A percentile compares a stretch with the other conserved stretches of the same genome.
Evolutionary conservation across 2,329 filamentous ascomycete species (phyloP).

Genomic region (Arthrobotrys iridis): DNA sequence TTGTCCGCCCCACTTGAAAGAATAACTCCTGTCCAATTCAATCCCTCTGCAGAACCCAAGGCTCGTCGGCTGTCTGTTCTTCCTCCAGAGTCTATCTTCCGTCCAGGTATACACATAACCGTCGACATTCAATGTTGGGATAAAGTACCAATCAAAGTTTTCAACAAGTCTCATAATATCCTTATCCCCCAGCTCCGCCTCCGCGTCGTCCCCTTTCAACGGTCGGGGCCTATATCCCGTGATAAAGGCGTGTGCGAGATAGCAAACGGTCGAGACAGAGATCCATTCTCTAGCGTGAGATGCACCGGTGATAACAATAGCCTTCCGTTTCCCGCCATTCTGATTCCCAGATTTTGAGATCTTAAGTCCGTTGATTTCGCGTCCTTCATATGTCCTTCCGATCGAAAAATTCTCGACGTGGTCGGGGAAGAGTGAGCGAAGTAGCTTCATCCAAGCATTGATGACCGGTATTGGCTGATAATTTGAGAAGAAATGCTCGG

Average conservation of each 20-base stretch:
- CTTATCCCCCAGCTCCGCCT: constrained; percentile 35
- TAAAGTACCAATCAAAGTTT: constrained; percentile 85
- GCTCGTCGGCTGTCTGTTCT: constrained; percentile 85
- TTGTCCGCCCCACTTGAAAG: constrained; percentile 81
- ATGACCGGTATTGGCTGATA: constrained; percentile 90
- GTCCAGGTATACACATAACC: constrained; percentile 96
- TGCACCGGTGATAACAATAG: constrained; percentile 82
- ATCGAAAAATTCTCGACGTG: constrained; percentile 78
- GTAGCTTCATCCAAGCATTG: constrained; percentile 87
- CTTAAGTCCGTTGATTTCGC: constrained; percentile 82
- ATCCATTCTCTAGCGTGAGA: constrained; percentile 98
- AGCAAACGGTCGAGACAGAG: constrained; percentile 87
- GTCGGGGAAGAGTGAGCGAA: constrained; percentile 88
- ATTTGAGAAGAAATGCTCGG: constrained; percentile 81
- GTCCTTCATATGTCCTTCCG: constrained; percentile 86
- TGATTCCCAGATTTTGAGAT: constrained; percentile 64
- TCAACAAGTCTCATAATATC: constrained; percentile 79
- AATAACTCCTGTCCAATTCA: constrained; percentile 87
- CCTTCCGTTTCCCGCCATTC: constrained; percentile 68
- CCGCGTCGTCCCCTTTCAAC: constrained; percentile 59
- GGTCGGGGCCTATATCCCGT: constrained; percentile 79
- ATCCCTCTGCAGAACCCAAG: constrained; percentile 85
- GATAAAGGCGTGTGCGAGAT: constrained; percentile 87
- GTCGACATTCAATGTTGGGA: constrained; percentile 91
- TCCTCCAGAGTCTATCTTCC: constrained; percentile 90